Evolutionary conservation across 768 basidiomycete species (phyloP).

Genomic region (Clitopilus passeckerianus): DNA sequence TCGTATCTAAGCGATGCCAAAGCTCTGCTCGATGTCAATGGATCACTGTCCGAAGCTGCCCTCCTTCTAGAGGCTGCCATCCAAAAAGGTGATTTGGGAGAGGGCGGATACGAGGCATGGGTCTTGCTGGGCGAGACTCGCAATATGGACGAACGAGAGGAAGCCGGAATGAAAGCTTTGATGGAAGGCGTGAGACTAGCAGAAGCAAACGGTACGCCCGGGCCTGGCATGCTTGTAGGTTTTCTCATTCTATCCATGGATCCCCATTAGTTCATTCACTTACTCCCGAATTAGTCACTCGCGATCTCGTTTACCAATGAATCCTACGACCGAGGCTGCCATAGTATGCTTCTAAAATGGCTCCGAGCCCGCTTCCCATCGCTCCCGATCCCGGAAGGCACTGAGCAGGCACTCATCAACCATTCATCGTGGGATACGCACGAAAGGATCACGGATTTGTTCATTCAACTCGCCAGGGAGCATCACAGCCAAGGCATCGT

Average conservation of each 20-base stretch:
- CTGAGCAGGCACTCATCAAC: slow-evolving; percentile 45
- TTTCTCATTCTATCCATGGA: background rate
- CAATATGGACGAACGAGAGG: slow-evolving; percentile 86
- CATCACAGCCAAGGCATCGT: slow-evolving; percentile 69
- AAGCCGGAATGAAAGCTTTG: slow-evolving; percentile 76
- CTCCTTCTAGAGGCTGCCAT: slow-evolving; percentile 90
- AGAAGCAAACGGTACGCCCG: slow-evolving; percentile 56
- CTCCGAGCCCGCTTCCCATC: slow-evolving; percentile 61
- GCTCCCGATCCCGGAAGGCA: slow-evolving; percentile 49
- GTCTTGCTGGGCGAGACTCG: slow-evolving; percentile 86
- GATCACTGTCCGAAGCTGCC: slow-evolving; percentile 83
- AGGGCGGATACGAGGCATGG: slow-evolving; percentile 88
- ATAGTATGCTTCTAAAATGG: slow-evolving; percentile 85
- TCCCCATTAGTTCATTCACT: slow-evolving; percentile 7
- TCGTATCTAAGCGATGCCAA: slow-evolving; percentile 73
- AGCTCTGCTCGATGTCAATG: slow-evolving; percentile 69
- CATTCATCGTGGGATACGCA: slow-evolving; percentile 82
- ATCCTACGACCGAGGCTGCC: slow-evolving; percentile 80
- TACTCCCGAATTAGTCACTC: slow-evolving; percentile 55
- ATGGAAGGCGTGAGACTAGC: slow-evolving; percentile 66
- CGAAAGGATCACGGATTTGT: slow-evolving; percentile 74
- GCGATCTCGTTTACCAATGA: slow-evolving; percentile 98
- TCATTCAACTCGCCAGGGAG: slow-evolving; percentile 74
- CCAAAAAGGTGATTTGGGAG: slow-evolving; percentile 72
- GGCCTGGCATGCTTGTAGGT: slow-evolving; percentile 73